Percentiles rank a stretch among this genome's conserved stretches.
phyloP scores from a whole-genome alignment of 805 yeast species.

The Zygoascus biomembranicola region DNA sequence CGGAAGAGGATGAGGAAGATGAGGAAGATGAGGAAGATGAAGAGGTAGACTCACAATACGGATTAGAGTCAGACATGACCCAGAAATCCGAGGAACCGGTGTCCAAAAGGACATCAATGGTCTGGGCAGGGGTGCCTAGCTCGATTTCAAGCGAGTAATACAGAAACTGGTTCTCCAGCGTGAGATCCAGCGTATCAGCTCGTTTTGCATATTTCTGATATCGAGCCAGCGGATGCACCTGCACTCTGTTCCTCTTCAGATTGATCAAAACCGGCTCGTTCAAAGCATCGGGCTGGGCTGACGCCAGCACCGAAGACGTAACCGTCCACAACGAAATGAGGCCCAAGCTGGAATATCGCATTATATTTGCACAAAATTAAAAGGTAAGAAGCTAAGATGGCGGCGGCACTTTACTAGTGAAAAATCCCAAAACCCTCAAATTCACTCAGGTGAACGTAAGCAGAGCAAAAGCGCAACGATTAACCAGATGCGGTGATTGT shows the following conservation, averaged over 20 bases:
- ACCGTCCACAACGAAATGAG: too few relatives aligned
- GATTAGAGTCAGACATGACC: constrained; percentile 39
- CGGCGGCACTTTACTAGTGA: too few relatives aligned
- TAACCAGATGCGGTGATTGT: too few relatives aligned
- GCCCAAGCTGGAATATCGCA: too few relatives aligned
- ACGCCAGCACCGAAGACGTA: neutral
- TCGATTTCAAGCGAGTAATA: constrained; percentile 24
- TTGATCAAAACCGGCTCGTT: constrained; percentile 2
- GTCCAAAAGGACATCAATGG: constrained; percentile 49
- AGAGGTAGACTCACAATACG: constrained; percentile 31
- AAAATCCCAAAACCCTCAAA: too few relatives aligned
- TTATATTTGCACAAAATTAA: too few relatives aligned
- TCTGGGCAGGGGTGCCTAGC: constrained; percentile 52
- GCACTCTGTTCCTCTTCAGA: constrained; percentile 7
- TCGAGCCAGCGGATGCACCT: constrained; percentile 13
- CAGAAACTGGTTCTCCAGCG: constrained; percentile 23
- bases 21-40: neutral
- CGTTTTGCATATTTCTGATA: constrained; percentile 2
- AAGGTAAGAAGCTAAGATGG: too few relatives aligned
- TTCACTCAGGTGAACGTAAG: too few relatives aligned
- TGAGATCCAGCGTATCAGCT: constrained; percentile 12
- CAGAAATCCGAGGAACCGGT: constrained; percentile 75
- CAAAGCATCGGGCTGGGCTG: neutral
- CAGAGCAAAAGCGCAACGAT: too few relatives aligned
- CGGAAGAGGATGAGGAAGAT: constrained; percentile 13